Base-by-base conservation (phyloP, 345 rosid genomes). In the Leavenworthia alabamica region DNA sequence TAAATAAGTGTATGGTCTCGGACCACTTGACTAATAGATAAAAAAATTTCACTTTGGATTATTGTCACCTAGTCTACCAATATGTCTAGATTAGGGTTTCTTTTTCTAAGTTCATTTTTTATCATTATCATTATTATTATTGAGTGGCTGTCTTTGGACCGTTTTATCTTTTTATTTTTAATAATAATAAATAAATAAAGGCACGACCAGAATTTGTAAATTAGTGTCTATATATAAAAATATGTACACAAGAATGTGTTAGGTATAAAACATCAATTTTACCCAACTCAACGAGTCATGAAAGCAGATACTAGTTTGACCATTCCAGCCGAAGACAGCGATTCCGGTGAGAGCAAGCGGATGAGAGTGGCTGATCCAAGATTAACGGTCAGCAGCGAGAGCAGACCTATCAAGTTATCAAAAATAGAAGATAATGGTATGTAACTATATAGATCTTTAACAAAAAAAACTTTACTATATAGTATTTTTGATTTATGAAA, bases 351-450 rank as follows among this genome's bases (percentile, higher is more conserved):
- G 24, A 40, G 40, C 32, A 63, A 62, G 40, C 47, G 65, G 2
- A 19, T 15, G 16, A 56, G 65, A 71, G 26, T 23, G 51, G 40
- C 40, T 48, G 65, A 41, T 56, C 43, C 19, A 0, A 47, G 1
- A 23, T 13, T 6, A 2, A 31, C 43, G 17, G 45, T 10, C 7
- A 60, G 17, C 32, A 17, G 7, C 28, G 33, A 63, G 29, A 23
- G 10, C 33, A 48, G 62, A 49, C 60, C 75, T 7, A 10, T 55
- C 0, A 64, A 71, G 49, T 6, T 63, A 16, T 54, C 22, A 15
- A 71, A 56, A 56, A 32, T 64, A 14, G 17, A 56, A 23, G 32
- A 63, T 0, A 45, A 39, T 8, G 75, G 75, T 71, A 63, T 0
- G 29, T 51, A n/a, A n/a, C n/a, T n/a, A n/a, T n/a, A n/a, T n/a